Conservation (phyloP, 2,329 filamentous ascomycete genomes). For the Xylariaceae sp. region DNA sequence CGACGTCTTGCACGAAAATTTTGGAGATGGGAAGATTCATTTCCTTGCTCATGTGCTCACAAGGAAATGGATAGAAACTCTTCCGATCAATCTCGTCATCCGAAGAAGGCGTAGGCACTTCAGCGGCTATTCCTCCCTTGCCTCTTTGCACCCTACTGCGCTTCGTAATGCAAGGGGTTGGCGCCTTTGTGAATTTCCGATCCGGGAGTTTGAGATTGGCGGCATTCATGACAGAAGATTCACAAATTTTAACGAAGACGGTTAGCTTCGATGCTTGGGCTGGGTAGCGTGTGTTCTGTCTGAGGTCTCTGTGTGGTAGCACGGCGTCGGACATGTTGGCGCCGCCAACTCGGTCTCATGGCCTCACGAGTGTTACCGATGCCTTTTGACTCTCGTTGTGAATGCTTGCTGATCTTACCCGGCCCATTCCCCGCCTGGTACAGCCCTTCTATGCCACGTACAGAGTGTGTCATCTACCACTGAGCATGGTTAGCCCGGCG, state of each 20-base stretch:
- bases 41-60: no score
- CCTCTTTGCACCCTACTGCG: not conserved
- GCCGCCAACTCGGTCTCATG: not conserved
- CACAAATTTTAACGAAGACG: not conserved
- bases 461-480: no score
- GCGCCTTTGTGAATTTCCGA: not conserved
- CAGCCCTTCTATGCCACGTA: no score
- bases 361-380: not conserved
- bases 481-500: no score
- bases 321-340: slow-evolving; percentile 2
- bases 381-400: not conserved
- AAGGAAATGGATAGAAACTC: no score
- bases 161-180: not conserved
- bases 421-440: not conserved
- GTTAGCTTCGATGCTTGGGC: not conserved
- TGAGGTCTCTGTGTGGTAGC: not conserved
- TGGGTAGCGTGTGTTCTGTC: not conserved
- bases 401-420: not conserved
- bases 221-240: not conserved
- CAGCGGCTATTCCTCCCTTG: not conserved
- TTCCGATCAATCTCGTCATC: not conserved
- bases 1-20: no score
- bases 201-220: not conserved
- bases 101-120: not conserved
- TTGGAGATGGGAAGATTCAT: no score